Conservation (phyloP, 495 filamentous ascomycete species). For the Geoglossum glabrum region DNA sequence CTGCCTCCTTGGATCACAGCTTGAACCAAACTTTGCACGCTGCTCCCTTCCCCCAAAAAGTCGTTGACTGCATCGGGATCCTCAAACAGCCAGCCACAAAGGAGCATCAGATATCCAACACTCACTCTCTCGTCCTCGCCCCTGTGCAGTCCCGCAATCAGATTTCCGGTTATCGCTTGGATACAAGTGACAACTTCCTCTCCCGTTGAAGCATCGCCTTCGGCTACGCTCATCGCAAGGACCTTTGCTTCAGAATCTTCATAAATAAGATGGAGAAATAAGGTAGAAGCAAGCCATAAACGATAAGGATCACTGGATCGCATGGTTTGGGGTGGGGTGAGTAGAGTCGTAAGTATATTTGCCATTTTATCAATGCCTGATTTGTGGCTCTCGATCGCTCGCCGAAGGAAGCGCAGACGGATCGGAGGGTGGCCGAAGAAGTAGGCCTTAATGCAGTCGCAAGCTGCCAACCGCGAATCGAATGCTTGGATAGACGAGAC, state of each 20-base stretch:
- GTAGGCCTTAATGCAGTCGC: slow-evolving; percentile 82
- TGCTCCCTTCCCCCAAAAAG: slow-evolving; percentile 87
- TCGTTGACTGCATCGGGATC: slow-evolving; percentile 83
- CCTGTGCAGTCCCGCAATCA: slow-evolving; percentile 54
- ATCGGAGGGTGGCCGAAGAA: slow-evolving; percentile 62
- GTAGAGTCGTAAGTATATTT: slow-evolving; percentile 73
- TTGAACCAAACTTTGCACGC: slow-evolving; percentile 66
- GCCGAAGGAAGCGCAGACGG: slow-evolving; percentile 59
- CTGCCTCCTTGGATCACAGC: slow-evolving; percentile 40
- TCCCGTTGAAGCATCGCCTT: slow-evolving; percentile 74
- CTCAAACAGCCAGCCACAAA: slow-evolving; percentile 88
- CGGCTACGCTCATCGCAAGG: slow-evolving; percentile 59
- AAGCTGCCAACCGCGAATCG: slow-evolving; percentile 65
- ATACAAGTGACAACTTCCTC: slow-evolving; percentile 94
- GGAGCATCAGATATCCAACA: slow-evolving; percentile 75
- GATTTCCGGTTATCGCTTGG: slow-evolving; percentile 62
- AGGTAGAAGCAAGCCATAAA: slow-evolving; percentile 75
- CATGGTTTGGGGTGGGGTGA: slow-evolving; percentile 34
- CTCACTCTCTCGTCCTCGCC: slow-evolving; percentile 63
- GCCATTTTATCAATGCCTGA: slow-evolving; percentile 64
- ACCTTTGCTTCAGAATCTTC: slow-evolving; percentile 65
- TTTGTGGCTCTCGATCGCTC: slow-evolving; percentile 74
- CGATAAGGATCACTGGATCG: slow-evolving; percentile 66
- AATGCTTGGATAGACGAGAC: slow-evolving; percentile 44
- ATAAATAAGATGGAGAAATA: slow-evolving; percentile 75